These are phyloP conservation scores for Moniliophthora roreri DNA, from an alignment of 1,284 basidiomycete species.

Conservation along the genomic window DNA sequence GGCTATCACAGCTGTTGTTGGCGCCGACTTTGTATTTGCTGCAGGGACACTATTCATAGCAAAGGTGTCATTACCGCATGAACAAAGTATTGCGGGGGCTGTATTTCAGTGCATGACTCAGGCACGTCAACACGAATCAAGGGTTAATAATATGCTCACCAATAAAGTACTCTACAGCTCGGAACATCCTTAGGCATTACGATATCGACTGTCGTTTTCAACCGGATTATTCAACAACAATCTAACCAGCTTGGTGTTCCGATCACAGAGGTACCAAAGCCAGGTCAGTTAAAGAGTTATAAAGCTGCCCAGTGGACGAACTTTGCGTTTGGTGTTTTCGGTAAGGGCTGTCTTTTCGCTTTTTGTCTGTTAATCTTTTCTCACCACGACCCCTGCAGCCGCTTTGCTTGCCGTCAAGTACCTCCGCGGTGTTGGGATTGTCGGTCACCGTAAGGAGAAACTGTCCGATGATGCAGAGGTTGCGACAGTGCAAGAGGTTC, in stretches of 20 bases:
- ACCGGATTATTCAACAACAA: conserved; percentile 8
- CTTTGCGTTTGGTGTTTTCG: conserved; percentile 13
- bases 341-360: neutral
- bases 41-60: conserved; percentile 77
- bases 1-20: conserved; percentile 70
- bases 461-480: too few species aligned
- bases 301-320: conserved; percentile 13
- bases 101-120: conserved; percentile 78
- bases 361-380: too few species aligned
- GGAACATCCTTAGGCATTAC: conserved; percentile 15
- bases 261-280: neutral
- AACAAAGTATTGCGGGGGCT: conserved; percentile 79
- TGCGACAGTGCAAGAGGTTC: too few species aligned
- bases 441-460: too few species aligned
- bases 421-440: too few species aligned
- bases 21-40: conserved; percentile 80
- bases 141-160: too few species aligned
- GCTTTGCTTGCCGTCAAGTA: too few species aligned
- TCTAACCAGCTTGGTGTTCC: neutral
- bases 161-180: neutral
- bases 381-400: too few species aligned
- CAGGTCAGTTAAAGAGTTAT: conserved; percentile 10
- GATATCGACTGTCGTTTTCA: conserved; percentile 13
- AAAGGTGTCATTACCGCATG: conserved; percentile 66
- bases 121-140: conserved; percentile 27